phyloP scores from a whole-genome alignment of 2,329 filamentous ascomycete genomes.

The Parascedosporium putredinis region DNA sequence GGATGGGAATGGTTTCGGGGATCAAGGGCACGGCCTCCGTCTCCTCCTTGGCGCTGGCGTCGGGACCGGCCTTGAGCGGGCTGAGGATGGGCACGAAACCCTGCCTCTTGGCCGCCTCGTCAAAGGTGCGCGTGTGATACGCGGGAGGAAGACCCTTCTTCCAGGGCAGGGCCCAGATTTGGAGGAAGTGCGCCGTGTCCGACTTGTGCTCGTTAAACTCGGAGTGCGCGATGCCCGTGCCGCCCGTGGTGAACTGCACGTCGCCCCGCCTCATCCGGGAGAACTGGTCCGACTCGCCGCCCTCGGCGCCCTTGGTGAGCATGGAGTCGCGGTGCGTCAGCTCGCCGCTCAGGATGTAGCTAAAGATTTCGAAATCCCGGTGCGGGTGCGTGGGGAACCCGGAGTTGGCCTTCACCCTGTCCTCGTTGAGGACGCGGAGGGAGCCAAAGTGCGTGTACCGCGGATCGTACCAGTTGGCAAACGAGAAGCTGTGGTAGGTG shows the following conservation, averaged over 20 bases:
- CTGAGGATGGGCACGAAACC: slow-evolving; percentile 68
- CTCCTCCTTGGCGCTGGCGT: slow-evolving; percentile 53
- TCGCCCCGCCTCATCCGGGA: slow-evolving; percentile 67
- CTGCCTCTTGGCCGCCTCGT: slow-evolving; percentile 61
- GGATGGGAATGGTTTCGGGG: slow-evolving; percentile 65
- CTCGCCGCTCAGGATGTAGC: slow-evolving; percentile 75
- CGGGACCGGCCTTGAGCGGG: slow-evolving; percentile 55
- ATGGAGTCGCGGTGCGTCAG: slow-evolving; percentile 82
- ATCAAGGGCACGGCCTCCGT: slow-evolving; percentile 50
- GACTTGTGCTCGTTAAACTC: slow-evolving; percentile 68
- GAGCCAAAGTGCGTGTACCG: slow-evolving; percentile 59
- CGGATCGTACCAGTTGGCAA: slow-evolving; percentile 63
- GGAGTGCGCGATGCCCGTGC: slow-evolving; percentile 68
- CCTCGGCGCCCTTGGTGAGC: slow-evolving; percentile 58
- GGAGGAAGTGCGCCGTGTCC: slow-evolving; percentile 71
- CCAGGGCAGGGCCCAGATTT: slow-evolving; percentile 83
- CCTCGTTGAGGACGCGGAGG: slow-evolving; percentile 80
- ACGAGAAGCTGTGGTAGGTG: slow-evolving; percentile 78
- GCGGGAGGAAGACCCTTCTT: slow-evolving; percentile 58
- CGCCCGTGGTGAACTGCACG: slow-evolving; percentile 85
- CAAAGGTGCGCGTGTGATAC: slow-evolving; percentile 67
- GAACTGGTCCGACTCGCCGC: slow-evolving; percentile 50
- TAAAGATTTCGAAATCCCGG: slow-evolving; percentile 82
- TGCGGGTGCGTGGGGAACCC: slow-evolving; percentile 83
- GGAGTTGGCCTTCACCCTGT: slow-evolving; percentile 61